These are phyloP conservation scores for Heliamphora exappendiculata DNA, from an alignment of 148 eudicot genomes.

Conservation along the genomic window DNA sequence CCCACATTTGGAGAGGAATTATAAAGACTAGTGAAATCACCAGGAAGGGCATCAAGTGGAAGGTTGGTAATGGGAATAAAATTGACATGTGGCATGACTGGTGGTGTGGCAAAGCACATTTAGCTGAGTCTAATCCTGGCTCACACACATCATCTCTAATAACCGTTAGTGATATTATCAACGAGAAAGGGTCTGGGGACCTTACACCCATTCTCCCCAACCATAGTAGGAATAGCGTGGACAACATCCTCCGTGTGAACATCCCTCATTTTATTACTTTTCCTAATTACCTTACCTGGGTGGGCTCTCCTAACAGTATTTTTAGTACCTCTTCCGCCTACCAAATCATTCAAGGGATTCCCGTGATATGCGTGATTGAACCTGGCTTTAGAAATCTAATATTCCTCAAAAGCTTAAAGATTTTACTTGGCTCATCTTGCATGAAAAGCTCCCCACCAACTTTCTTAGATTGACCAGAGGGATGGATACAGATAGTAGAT, in stretches of 20 bases:
- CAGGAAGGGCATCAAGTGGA: neutral
- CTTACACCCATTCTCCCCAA: neutral
- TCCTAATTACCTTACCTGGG: neutral
- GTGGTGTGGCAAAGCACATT: neutral
- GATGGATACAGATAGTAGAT: neutral
- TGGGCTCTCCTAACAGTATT: neutral
- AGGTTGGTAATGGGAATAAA: neutral
- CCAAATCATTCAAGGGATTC: neutral
- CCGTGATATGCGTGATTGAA: neutral
- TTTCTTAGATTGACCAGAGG: neutral
- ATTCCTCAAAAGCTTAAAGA: neutral
- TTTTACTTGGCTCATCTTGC: neutral
- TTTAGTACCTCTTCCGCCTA: neutral
- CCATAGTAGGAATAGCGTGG: neutral
- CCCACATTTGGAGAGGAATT: neutral
- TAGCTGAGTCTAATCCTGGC: neutral
- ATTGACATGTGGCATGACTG: neutral
- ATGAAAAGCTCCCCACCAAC: neutral
- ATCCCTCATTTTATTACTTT: neutral
- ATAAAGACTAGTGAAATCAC: neutral
- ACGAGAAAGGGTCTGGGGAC: neutral
- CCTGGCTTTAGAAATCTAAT: neutral
- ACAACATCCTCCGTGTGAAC: neutral
- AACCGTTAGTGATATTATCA: neutral
- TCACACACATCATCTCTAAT: neutral